These are phyloP conservation scores for Rhododendron henanense DNA, from an alignment of 148 eudicot genomes.

Conservation along the genomic window DNA sequence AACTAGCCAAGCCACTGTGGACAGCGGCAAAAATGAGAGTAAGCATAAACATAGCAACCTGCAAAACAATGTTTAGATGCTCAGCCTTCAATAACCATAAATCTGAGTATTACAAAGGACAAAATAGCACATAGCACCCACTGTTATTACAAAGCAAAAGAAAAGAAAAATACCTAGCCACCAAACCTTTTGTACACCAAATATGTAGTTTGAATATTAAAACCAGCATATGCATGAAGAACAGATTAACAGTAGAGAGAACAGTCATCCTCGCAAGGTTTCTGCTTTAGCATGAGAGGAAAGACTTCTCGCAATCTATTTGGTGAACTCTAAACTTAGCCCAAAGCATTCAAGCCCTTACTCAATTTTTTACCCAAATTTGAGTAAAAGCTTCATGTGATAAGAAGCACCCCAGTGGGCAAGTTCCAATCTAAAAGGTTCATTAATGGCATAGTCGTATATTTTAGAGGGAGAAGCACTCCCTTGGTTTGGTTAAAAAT, in stretches of 20 bases:
- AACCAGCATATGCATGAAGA: background rate
- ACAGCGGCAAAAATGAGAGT: conserved; percentile 74
- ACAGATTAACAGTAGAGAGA: background rate
- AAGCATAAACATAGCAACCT: conserved; percentile 79
- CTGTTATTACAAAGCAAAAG: background rate
- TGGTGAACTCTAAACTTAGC: background rate
- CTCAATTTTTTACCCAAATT: background rate
- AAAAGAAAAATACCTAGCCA: background rate
- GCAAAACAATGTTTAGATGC: conserved; percentile 24
- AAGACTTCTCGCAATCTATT: background rate
- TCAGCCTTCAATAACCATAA: background rate
- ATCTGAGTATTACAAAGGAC: background rate
- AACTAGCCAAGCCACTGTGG: conserved; percentile 95
- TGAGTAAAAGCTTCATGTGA: background rate
- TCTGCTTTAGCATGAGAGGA: background rate
- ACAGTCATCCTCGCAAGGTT: background rate
- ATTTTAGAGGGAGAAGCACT: background rate
- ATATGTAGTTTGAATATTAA: background rate
- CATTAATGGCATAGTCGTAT: background rate
- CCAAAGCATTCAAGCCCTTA: background rate
- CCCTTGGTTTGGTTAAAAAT: background rate
- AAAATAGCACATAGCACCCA: background rate
- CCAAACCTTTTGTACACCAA: background rate
- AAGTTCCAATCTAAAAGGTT: background rate
- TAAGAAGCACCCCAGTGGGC: background rate